phyloP scores from a whole-genome alignment of 106 monocot species.

The Dioscorea alata region DNA sequence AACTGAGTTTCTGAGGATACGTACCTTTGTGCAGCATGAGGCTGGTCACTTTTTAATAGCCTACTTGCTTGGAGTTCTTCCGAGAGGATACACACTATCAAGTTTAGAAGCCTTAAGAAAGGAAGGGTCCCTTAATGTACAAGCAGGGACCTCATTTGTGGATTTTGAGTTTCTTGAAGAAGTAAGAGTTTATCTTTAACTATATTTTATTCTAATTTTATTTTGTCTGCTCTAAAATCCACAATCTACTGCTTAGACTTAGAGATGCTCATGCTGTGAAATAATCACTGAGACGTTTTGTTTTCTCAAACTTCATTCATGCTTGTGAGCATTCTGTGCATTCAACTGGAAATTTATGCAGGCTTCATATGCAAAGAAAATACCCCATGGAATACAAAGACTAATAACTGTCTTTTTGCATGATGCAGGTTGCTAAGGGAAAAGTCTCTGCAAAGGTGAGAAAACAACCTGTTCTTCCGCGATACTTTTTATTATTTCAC shows the following conservation, averaged over 20 bases:
- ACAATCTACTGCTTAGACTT: no score
- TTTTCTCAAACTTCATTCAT: no score
- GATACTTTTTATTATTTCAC: not conserved
- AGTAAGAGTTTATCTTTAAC: constrained; percentile 32
- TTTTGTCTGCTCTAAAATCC: no score
- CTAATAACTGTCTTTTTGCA: not conserved
- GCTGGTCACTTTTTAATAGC: constrained; percentile 89
- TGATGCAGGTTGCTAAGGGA: constrained; percentile 41
- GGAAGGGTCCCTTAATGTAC: constrained; percentile 81
- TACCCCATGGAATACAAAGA: no score
- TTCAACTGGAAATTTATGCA: no score
- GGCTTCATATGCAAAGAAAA: no score
- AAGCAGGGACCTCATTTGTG: constrained; percentile 94
- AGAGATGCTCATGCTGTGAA: no score
- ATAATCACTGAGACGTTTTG: no score
- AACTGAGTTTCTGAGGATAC: not conserved
- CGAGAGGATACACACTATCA: constrained; percentile 68
- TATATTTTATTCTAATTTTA: not conserved
- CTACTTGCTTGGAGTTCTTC: constrained; percentile 89
- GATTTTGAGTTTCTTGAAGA: constrained; percentile 94
- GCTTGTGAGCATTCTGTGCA: no score
- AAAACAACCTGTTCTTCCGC: not conserved
- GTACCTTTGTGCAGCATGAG: constrained; percentile 58
- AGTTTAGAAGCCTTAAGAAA: constrained; percentile 71
- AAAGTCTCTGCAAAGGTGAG: constrained; percentile 67